Conservation (phyloP, 2,329 filamentous ascomycete species). For the Knoxdaviesia capensis region DNA sequence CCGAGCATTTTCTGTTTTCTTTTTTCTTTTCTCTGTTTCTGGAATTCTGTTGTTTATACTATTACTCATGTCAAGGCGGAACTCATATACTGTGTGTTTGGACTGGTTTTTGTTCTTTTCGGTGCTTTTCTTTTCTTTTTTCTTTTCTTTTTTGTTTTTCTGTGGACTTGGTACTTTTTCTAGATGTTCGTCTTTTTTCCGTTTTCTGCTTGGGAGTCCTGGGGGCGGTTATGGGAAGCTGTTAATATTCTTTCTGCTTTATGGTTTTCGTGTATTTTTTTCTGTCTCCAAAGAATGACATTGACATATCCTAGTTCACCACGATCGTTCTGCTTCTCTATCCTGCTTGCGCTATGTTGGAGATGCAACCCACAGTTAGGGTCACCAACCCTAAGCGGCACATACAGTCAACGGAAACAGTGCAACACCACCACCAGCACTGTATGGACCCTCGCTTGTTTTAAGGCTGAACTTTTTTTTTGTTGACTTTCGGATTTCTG, state of each 20-base stretch:
- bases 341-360: too few relatives aligned
- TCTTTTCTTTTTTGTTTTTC: not conserved
- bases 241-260: conserved; percentile 1
- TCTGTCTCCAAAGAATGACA: conserved; percentile 2
- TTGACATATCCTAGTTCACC: conserved; percentile 1
- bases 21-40: not conserved
- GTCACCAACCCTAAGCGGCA: too few relatives aligned
- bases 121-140: not conserved
- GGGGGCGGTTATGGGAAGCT: not conserved
- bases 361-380: too few relatives aligned
- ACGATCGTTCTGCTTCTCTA: too few relatives aligned
- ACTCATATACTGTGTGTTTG: not conserved
- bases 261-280: not conserved
- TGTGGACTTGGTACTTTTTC: not conserved
- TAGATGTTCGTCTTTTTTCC: not conserved
- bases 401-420: too few relatives aligned
- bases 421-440: too few relatives aligned
- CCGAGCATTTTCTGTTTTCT: not conserved
- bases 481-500: too few relatives aligned
- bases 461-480: too few relatives aligned
- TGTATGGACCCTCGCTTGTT: too few relatives aligned
- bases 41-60: not conserved
- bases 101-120: not conserved
- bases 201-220: not conserved
- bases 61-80: not conserved